These are phyloP conservation scores for Calendula officinalis DNA, from an alignment of 129 eudicot species.

Conservation along the genomic window DNA sequence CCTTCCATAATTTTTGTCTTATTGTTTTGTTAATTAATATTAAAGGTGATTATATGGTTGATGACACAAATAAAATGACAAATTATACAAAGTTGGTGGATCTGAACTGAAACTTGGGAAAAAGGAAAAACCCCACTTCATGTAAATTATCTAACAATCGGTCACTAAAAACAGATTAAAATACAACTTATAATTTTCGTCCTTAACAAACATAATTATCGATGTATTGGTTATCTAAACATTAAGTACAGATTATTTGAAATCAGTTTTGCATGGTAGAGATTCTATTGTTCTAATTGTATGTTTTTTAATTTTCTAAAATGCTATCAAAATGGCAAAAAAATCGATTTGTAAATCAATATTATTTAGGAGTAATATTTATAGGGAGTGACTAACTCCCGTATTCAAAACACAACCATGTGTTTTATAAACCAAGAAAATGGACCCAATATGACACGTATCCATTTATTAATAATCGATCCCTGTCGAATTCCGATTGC, in stretches of 20 bases:
- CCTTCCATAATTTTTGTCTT: slow-evolving; percentile 3
- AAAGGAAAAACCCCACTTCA: slow-evolving; percentile 5
- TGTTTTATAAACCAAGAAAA: no score
- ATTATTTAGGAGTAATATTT: no score
- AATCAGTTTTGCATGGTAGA: no score
- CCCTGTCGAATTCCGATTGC: no score
- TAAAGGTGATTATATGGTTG: neutral
- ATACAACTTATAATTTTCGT: slow-evolving; percentile 11
- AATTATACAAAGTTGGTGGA: slow-evolving; percentile 11
- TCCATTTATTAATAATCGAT: no score
- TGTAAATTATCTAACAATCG: neutral
- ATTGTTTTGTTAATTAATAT: neutral
- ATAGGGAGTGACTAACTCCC: no score
- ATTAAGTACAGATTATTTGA: slow-evolving; percentile 20
- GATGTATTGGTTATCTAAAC: slow-evolving; percentile 31
- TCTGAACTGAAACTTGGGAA: slow-evolving; percentile 14
- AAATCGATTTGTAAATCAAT: no score
- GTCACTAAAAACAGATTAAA: neutral
- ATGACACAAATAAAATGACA: slow-evolving; percentile 20
- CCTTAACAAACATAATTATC: slow-evolving; percentile 29
- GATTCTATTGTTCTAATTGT: no score
- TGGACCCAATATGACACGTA: no score
- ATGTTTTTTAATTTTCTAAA: no score
- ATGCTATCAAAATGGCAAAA: no score
- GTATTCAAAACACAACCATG: no score